phyloP scores from a whole-genome alignment of 306 rosid species.

The Ammopiptanthus mongolicus region DNA sequence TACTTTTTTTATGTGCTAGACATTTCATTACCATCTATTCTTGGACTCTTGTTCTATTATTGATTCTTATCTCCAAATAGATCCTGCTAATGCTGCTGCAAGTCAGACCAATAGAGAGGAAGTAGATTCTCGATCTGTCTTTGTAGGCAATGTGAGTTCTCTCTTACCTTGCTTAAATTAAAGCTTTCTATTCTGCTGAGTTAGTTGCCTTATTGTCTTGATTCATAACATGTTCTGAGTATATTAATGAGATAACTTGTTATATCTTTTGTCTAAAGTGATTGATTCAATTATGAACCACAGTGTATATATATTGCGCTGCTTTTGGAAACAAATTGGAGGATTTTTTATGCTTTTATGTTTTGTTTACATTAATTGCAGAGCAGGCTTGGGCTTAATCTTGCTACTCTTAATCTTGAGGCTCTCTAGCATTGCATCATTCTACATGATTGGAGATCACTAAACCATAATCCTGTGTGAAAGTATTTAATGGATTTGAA shows the following conservation, averaged over 20 bases:
- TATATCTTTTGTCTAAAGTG: not conserved
- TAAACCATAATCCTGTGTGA: not conserved
- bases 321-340: not conserved
- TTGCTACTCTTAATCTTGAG: not conserved
- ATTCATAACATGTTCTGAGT: not conserved
- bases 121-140: conserved; percentile 71
- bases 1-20: not conserved
- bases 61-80: conserved; percentile 33
- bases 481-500: conserved; percentile 4
- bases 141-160: conserved; percentile 83
- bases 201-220: not conserved
- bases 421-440: not conserved
- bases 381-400: not conserved
- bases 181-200: conserved; percentile 3
- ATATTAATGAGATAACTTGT: not conserved
- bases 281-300: conserved; percentile 11
- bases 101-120: conserved; percentile 72
- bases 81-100: conserved; percentile 57
- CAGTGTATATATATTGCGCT: not conserved
- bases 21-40: not conserved
- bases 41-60: conserved; percentile 11
- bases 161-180: conserved; percentile 21
- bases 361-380: not conserved
- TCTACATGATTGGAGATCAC: not conserved
- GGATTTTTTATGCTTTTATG: not conserved